These are phyloP conservation scores for Xylariaceae sp. DNA, from an alignment of 2,329 filamentous ascomycete genomes.

Conservation along the genomic window DNA sequence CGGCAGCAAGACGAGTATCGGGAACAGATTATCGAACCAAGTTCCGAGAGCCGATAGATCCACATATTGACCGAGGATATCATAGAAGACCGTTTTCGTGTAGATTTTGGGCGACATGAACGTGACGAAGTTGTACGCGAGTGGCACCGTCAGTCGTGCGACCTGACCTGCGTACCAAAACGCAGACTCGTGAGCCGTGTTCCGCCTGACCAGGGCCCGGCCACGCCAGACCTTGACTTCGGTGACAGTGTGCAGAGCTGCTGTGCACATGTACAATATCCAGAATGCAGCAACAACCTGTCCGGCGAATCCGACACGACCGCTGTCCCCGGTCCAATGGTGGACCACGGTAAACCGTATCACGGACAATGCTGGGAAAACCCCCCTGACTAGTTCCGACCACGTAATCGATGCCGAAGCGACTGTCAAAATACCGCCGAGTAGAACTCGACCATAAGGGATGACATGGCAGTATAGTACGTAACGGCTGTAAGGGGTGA, in stretches of 20 bases:
- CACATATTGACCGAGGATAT: conserved; percentile 79
- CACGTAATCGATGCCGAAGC: conserved; percentile 84
- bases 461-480: conserved; percentile 70
- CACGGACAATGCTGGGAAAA: conserved; percentile 71
- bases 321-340: conserved; percentile 66
- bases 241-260: conserved; percentile 80
- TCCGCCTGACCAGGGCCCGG: conserved; percentile 80
- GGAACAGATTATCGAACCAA: conserved; percentile 86
- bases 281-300: conserved; percentile 81
- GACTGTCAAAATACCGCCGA: conserved; percentile 65
- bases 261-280: conserved; percentile 95
- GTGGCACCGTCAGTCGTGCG: conserved; percentile 84
- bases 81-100: conserved; percentile 75
- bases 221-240: conserved; percentile 98
- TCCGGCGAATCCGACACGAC: conserved; percentile 78
- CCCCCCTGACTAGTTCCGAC: conserved; percentile 88
- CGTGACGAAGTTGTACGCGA: conserved; percentile 95
- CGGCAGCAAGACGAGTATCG: conserved; percentile 80
- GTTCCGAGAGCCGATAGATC: conserved; percentile 76
- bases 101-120: conserved; percentile 74
- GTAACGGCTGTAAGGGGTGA: conserved; percentile 81
- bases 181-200: conserved; percentile 88
- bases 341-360: conserved; percentile 66
- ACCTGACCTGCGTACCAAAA: conserved; percentile 96
- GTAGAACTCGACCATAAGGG: conserved; percentile 60